Conservation (phyloP, 2,329 filamentous ascomycete species). For the Alternaria longipes region DNA sequence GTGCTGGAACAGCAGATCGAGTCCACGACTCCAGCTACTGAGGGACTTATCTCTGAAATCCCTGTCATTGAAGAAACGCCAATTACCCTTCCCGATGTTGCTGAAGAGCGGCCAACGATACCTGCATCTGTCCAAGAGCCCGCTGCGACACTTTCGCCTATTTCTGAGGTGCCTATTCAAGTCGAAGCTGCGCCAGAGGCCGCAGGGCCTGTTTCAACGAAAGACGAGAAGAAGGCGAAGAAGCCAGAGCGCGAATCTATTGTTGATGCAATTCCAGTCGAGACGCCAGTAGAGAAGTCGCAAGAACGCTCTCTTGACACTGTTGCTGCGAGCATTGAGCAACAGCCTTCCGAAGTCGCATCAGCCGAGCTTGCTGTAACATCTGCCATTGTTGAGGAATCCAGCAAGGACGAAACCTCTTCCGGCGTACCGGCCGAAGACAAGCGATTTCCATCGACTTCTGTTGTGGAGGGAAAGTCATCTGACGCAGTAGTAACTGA, state of each 20-base stretch:
- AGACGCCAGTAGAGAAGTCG: conserved; percentile 14
- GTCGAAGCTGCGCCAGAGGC: background rate
- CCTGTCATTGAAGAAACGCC: background rate
- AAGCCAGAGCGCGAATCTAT: conserved; percentile 34
- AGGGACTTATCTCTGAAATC: conserved; percentile 1
- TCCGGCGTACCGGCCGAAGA: background rate
- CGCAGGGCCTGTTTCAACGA: conserved; percentile 9
- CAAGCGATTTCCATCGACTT: background rate
- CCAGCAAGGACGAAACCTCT: background rate
- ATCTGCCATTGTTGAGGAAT: background rate
- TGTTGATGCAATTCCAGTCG: conserved; percentile 13
- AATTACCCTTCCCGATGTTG: background rate
- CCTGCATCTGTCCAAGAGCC: conserved; percentile 1
- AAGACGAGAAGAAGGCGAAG: conserved; percentile 33
- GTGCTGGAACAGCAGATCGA: conserved; percentile 3
- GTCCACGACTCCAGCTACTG: background rate
- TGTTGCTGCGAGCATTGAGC: background rate
- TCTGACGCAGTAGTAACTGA: background rate
- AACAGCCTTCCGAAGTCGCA: conserved; percentile 1
- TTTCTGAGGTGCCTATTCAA: background rate
- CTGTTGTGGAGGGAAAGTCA: background rate
- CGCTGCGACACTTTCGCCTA: background rate
- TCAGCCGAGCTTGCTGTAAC: background rate
- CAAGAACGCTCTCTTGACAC: conserved; percentile 9
- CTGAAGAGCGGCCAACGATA: background rate